Evolutionary conservation across 345 rosid genomes (phyloP).

Genomic region (Eucalyptus curtisii): DNA sequence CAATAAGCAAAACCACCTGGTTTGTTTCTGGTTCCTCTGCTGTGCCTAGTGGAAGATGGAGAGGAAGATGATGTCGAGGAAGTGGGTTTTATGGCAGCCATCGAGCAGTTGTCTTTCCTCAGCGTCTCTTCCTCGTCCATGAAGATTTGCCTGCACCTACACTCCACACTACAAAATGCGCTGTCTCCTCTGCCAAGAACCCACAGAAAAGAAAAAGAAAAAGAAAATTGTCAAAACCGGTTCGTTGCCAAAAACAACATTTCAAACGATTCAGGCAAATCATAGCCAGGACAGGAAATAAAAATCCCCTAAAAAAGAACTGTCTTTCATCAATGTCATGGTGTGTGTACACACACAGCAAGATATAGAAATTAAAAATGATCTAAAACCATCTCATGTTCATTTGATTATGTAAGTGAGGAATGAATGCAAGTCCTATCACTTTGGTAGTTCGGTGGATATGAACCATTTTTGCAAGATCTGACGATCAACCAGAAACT

Average conservation of each 20-base stretch:
- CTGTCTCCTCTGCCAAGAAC: constrained; percentile 48
- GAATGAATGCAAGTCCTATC: neutral
- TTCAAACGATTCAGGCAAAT: neutral
- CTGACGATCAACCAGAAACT: neutral
- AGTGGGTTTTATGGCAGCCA: constrained; percentile 19
- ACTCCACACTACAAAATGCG: constrained; percentile 85
- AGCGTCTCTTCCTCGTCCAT: constrained; percentile 69
- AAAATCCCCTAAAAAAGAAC: neutral
- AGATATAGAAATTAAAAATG: neutral
- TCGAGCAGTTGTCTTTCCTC: constrained; percentile 31
- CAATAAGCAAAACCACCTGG: constrained; percentile 53
- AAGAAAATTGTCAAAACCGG: neutral
- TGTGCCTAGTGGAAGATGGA: constrained; percentile 16
- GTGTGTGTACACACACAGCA: neutral
- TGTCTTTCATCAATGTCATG: neutral
- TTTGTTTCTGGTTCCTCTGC: constrained; percentile 35
- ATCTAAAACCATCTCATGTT: neutral
- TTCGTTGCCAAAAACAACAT: neutral
- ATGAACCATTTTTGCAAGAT: neutral
- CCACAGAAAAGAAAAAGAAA: neutral
- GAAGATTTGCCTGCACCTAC: constrained; percentile 75
- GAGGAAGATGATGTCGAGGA: constrained; percentile 13
- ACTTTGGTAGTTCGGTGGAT: neutral
- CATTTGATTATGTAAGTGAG: neutral
- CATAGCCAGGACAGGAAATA: neutral